phyloP scores from a whole-genome alignment of 2,329 filamentous ascomycete species.

The Graphium sp. region DNA sequence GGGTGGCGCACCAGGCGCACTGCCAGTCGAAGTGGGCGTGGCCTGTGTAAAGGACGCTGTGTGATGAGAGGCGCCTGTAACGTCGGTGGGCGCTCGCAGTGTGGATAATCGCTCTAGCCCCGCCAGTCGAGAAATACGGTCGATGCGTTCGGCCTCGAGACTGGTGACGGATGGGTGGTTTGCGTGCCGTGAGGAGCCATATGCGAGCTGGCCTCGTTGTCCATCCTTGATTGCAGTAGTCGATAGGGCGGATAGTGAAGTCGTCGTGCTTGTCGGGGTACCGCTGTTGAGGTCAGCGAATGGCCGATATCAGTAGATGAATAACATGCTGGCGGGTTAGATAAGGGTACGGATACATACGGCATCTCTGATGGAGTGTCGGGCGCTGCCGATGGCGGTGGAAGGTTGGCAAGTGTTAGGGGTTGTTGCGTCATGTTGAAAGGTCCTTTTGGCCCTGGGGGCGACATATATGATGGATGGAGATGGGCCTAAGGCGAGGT shows the following conservation, averaged over 20 bases:
- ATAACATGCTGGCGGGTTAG: conserved; percentile 7
- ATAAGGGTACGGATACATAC: too few relatives aligned
- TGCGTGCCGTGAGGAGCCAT: conserved; percentile 25
- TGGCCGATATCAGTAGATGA: conserved; percentile 8
- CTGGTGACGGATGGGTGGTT: conserved; percentile 47
- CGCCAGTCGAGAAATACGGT: conserved; percentile 85
- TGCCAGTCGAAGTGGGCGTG: neutral
- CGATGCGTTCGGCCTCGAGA: conserved; percentile 80
- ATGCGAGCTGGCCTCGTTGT: conserved; percentile 63
- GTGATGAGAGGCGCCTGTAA: conserved; percentile 1
- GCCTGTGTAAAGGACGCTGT: conserved; percentile 5
- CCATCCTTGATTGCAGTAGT: conserved; percentile 95
- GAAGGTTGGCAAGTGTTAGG: too few relatives aligned
- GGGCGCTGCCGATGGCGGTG: conserved; percentile 64
- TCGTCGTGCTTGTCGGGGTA: conserved; percentile 84
- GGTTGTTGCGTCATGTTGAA: too few relatives aligned
- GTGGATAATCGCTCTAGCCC: conserved; percentile 80
- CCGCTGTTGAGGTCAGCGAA: too few relatives aligned
- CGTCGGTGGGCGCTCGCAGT: conserved; percentile 33
- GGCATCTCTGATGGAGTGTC: conserved; percentile 82
- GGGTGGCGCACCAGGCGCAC: neutral
- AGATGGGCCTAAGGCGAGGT: too few relatives aligned
- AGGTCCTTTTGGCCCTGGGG: too few relatives aligned
- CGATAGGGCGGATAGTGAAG: conserved; percentile 77
- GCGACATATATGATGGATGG: too few relatives aligned